Evolutionary conservation across 2,329 filamentous ascomycete species (phyloP).

Genomic region (Cladosporium oxysporum): DNA sequence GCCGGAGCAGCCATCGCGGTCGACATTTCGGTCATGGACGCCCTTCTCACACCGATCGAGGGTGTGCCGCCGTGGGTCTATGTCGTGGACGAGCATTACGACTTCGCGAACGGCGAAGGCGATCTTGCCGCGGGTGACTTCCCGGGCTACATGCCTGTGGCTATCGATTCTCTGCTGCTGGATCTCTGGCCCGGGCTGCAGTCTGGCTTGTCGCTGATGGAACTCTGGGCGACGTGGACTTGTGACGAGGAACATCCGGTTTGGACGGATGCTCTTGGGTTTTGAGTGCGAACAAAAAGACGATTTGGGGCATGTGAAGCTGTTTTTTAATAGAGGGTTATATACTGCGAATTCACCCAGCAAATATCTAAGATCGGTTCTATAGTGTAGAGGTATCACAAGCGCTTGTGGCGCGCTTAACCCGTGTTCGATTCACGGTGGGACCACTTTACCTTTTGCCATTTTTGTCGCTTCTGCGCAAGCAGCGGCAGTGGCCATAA

Average conservation of each 20-base stretch:
- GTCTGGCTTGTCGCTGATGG: neutral
- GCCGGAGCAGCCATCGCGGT: neutral
- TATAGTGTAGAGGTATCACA: conserved; percentile 13
- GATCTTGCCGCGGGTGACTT: neutral
- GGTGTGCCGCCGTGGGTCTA: conserved; percentile 8
- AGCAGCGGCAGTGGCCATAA: no score
- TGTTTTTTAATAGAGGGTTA: neutral
- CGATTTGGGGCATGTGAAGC: no score
- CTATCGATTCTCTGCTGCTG: conserved; percentile 6
- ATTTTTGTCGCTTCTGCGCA: neutral
- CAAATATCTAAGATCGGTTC: neutral
- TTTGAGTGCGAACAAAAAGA: neutral
- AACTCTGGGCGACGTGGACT: conserved; percentile 2
- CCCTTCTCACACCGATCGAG: neutral
- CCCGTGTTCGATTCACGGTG: conserved; percentile 12
- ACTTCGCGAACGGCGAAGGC: neutral
- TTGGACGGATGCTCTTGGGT: neutral
- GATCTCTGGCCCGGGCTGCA: neutral
- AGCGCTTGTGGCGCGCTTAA: conserved; percentile 12
- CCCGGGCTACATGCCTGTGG: conserved; percentile 5
- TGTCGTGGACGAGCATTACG: neutral
- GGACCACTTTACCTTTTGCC: neutral
- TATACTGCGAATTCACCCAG: neutral
- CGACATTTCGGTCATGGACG: neutral
- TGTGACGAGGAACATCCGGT: conserved; percentile 6